A percentile compares a stretch with the other conserved stretches of the same genome.
Conservation (phyloP, 2,329 filamentous ascomycete species). For the Trichoderma sp. region DNA sequence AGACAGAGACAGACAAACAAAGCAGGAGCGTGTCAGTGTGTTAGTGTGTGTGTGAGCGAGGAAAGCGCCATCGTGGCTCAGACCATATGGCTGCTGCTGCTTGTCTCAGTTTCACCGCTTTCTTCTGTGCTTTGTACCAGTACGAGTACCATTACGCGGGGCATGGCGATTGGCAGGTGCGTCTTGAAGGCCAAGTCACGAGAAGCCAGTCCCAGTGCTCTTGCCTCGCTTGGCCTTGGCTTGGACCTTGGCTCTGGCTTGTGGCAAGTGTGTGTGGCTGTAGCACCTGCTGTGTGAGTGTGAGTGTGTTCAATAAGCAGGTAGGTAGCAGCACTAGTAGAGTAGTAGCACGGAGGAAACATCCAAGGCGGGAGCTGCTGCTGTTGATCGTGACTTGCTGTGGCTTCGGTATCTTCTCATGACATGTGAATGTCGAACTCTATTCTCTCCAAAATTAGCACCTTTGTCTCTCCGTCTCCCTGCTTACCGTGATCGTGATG, state of each 20-base stretch:
- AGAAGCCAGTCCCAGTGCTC: not conserved
- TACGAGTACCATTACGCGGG: not conserved
- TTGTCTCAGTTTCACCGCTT: constrained; percentile 18
- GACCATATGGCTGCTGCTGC: not conserved
- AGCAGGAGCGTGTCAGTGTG: not conserved
- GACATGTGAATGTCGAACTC: constrained; percentile 2
- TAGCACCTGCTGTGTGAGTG: not conserved
- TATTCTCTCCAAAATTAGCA: not conserved
- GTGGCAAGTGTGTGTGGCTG: not conserved
- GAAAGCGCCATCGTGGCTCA: not conserved
- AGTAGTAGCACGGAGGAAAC: not conserved
- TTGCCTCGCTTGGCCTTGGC: not conserved
- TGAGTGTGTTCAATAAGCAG: not conserved
- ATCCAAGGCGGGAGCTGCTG: not conserved
- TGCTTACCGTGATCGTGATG: not conserved
- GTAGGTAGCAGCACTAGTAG: not conserved
- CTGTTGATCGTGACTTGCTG: not conserved
- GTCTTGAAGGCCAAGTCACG: not conserved
- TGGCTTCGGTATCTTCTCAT: not conserved
- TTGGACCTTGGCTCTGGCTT: not conserved
- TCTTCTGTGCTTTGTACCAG: not conserved
- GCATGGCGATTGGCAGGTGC: not conserved
- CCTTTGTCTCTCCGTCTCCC: not conserved
- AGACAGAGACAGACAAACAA: not conserved
- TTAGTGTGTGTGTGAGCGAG: not conserved